A percentile compares a stretch with the other conserved stretches of the same genome.
phyloP scores from a whole-genome alignment of 169 alveolate species.

The Eimeria necatrix region DNA sequence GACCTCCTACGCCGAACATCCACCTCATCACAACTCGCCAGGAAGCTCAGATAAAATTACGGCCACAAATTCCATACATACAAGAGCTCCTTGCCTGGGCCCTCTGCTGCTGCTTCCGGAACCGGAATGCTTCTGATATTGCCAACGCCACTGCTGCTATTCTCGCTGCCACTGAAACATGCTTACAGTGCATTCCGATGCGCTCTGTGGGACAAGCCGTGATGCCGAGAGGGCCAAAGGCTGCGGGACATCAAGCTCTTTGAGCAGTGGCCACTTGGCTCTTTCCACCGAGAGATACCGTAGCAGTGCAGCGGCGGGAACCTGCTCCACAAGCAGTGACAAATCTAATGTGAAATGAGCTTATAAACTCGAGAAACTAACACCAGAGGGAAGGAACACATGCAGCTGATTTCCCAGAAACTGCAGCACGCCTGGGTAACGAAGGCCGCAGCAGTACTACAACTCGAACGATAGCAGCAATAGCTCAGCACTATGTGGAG shows the following conservation, averaged over 20 bases:
- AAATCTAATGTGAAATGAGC: background rate
- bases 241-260: conserved; percentile 56
- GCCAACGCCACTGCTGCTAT: conserved; percentile 9
- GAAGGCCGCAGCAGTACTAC: background rate
- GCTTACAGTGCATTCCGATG: conserved; percentile 58
- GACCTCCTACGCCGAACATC: background rate
- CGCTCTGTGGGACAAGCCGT: conserved; percentile 65
- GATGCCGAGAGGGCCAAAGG: conserved; percentile 46
- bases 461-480: background rate
- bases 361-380: background rate
- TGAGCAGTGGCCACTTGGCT: conserved; percentile 43
- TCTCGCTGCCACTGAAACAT: conserved; percentile 17
- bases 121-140: background rate
- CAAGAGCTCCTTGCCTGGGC: background rate
- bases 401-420: background rate
- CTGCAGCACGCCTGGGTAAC: background rate
- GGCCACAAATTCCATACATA: no score
- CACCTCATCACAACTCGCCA: background rate
- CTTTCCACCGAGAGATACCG: conserved; percentile 47
- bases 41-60: no score
- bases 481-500: background rate
- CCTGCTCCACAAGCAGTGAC: conserved; percentile 46
- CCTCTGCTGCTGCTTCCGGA: conserved; percentile 10
- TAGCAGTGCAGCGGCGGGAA: conserved; percentile 72
- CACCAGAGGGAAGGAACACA: background rate